Evolutionary conservation across 371 early-diverging fungal genomes (phyloP).

Genomic region (Lichtheimia ramosa): DNA sequence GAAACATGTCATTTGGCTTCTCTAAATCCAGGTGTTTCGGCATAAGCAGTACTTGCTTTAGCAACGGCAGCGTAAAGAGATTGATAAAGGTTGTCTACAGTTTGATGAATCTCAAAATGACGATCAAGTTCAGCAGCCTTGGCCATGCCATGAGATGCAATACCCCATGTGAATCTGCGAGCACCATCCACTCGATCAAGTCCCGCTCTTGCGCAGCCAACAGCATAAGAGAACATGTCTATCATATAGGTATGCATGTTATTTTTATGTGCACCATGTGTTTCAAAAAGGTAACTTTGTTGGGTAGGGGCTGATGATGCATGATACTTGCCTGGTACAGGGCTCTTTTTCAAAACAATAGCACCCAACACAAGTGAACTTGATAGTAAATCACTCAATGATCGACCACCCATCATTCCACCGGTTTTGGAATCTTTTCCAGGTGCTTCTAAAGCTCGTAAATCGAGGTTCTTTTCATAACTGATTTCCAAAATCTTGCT

Average conservation of each 20-base stretch:
- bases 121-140: slow-evolving; percentile 63
- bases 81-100: slow-evolving; percentile 35
- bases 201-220: slow-evolving; percentile 40
- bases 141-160: slow-evolving; percentile 54
- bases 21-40: slow-evolving; percentile 45
- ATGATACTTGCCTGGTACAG: slow-evolving; percentile 46
- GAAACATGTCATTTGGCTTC: slow-evolving; percentile 5
- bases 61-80: slow-evolving; percentile 37
- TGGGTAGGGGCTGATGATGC: too few relatives aligned
- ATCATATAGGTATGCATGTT: background rate
- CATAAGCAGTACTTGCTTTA: slow-evolving; percentile 63
- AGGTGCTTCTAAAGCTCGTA: slow-evolving; percentile 9
- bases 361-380: slow-evolving; percentile 56
- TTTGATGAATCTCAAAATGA: slow-evolving; percentile 61
- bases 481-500: slow-evolving; percentile 35
- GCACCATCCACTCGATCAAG: slow-evolving; percentile 55
- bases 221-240: slow-evolving; percentile 42
- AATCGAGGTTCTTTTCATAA: slow-evolving; percentile 17
- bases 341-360: slow-evolving; percentile 61
- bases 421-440: background rate
- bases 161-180: slow-evolving; percentile 53
- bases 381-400: slow-evolving; percentile 46
- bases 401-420: background rate
- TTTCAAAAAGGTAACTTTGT: too few relatives aligned
- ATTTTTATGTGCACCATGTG: too few relatives aligned